Base-by-base conservation (phyloP, 345 rosid species). In the Luvunga scandens region DNA sequence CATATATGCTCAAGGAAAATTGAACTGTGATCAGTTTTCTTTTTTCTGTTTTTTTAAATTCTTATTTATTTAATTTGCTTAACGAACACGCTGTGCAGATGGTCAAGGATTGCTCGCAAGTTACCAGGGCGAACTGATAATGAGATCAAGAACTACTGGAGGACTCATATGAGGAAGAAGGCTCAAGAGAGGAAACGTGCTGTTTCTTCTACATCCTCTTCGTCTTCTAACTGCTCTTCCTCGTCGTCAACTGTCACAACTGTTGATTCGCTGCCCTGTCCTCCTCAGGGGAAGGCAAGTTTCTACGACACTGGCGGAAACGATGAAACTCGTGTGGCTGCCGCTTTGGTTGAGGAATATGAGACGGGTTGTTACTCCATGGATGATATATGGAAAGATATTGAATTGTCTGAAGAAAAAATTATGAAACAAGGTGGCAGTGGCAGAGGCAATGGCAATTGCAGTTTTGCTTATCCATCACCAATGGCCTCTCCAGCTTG, bases 71-170 rank as follows among this genome's bases (percentile, higher is more conserved):
- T 70, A 14, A 34, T 42, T 45, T 0, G 38, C 0, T 34, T 69
- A 22, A 66, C 57, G 45, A 56, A 25, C 33, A 48, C 28, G 63
- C 74, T 78, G 50, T 76, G 84, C 85, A 94, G 99, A 83, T 96
- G 99, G 99, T 94, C 99, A 2, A 94, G 92, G 80, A 96, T 96
- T 77, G 99, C 99, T 45, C 87, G 91, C 24, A 96, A 88, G 82
- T 80, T 96, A 75, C 99, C 99, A 1, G 98, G 99, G 76, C 86
- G 99, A 30, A 96, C 99, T 10, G 99, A 96, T 71, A 96, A 96
- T 33, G 98, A 96, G 86, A 96, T 96, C 34, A 96, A 96, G 88
- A 96, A 96, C 72, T 96, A 91, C 31, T 96, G 98, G 99, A 89
- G 99, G 83, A 92, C 98, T 68, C 94, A 94, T 73, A 91, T 78